A percentile compares a stretch with the other conserved stretches of the same genome.
These are phyloP conservation scores for Megacollybia marginata DNA, from an alignment of 768 basidiomycete species.

Conservation along the genomic window DNA sequence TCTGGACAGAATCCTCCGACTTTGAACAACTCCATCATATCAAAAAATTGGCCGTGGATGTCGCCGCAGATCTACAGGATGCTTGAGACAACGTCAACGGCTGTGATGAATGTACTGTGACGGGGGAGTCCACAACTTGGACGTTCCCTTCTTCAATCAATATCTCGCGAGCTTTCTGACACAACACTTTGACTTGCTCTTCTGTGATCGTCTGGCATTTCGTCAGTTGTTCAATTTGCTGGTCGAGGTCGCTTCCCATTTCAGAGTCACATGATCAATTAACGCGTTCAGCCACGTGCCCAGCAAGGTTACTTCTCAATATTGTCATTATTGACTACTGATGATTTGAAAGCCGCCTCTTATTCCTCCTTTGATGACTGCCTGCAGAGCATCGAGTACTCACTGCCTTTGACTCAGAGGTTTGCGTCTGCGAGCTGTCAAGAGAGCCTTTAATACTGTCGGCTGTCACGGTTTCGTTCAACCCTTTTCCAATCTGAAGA, in stretches of 20 bases:
- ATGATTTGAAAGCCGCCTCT: too few relatives aligned
- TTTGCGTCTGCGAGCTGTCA: too few relatives aligned
- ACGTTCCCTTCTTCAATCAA: constrained; percentile 98
- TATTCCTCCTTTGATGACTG: too few relatives aligned
- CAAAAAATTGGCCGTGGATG: constrained; percentile 97
- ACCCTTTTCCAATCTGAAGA: constrained; percentile 3
- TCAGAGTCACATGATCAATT: too few relatives aligned
- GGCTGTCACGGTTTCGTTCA: too few relatives aligned
- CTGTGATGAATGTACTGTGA: constrained; percentile 51
- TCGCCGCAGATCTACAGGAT: constrained; percentile 78
- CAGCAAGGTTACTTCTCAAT: too few relatives aligned
- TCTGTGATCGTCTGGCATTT: constrained; percentile 95
- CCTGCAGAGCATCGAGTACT: too few relatives aligned
- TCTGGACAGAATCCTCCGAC: constrained; percentile 89
- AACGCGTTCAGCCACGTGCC: too few relatives aligned
- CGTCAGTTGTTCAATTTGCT: constrained; percentile 86
- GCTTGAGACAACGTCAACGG: background rate
- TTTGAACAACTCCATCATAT: constrained; percentile 92
- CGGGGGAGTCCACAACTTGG: constrained; percentile 91
- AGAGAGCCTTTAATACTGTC: too few relatives aligned
- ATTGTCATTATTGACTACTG: too few relatives aligned
- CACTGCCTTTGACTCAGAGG: too few relatives aligned
- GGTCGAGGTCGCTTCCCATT: too few relatives aligned
- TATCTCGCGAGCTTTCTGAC: constrained; percentile 93
- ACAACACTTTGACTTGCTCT: constrained; percentile 90